Evolutionary conservation across 2,329 filamentous ascomycete genomes (phyloP).

Genomic region (Karstenula rhodostoma): DNA sequence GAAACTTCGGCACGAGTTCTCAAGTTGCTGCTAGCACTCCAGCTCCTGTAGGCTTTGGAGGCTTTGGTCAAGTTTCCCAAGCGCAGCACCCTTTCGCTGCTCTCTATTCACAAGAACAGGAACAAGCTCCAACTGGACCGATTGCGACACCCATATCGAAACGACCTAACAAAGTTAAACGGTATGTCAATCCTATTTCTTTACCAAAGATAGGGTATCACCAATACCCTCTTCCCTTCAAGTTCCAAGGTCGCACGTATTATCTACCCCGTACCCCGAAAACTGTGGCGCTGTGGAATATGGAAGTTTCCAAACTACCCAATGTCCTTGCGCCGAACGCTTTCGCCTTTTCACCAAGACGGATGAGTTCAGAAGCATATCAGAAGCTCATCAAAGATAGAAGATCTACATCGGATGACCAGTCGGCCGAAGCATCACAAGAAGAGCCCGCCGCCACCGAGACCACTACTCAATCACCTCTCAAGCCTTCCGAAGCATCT

Average conservation of each 20-base stretch:
- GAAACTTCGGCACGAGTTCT: not conserved
- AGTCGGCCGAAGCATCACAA: not conserved
- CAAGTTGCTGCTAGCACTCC: not conserved
- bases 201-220: too few species aligned
- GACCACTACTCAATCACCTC: not conserved
- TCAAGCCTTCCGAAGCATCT: not conserved
- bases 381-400: not conserved
- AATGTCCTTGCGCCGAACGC: not conserved
- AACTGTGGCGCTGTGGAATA: too few species aligned
- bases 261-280: too few species aligned
- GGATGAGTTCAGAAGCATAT: not conserved
- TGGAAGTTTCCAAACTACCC: too few species aligned
- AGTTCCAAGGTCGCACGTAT: too few species aligned
- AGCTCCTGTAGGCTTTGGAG: conserved; percentile 10
- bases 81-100: not conserved
- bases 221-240: too few species aligned
- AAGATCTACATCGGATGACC: not conserved
- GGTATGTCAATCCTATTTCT: too few species aligned
- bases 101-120: not conserved
- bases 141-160: not conserved
- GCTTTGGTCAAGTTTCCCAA: not conserved
- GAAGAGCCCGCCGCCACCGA: not conserved
- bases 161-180: not conserved
- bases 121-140: not conserved
- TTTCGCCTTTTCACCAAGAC: not conserved